phyloP scores from a whole-genome alignment of 2,329 filamentous ascomycete genomes.

The Pseudocercospora fijiensis region DNA sequence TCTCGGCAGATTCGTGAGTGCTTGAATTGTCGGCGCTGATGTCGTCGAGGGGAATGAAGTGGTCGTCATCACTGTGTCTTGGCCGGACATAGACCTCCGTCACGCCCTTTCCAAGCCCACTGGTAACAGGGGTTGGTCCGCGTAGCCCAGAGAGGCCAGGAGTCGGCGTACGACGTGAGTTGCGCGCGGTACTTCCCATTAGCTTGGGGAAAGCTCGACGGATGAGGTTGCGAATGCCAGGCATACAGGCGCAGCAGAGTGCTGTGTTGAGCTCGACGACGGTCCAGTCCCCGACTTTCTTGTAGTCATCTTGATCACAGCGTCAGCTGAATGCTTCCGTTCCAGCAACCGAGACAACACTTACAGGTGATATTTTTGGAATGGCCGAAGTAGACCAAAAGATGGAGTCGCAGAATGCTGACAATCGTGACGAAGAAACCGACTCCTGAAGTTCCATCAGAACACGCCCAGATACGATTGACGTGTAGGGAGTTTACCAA shows the following conservation, averaged over 20 bases:
- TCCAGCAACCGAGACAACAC: background rate
- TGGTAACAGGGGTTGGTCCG: constrained; percentile 20
- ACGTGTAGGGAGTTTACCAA: constrained; percentile 7
- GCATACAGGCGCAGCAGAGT: constrained; percentile 26
- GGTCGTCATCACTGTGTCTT: constrained; percentile 20
- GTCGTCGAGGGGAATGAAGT: constrained; percentile 40
- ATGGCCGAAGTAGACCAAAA: constrained; percentile 21
- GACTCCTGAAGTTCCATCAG: constrained; percentile 14
- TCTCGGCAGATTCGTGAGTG: constrained; percentile 21
- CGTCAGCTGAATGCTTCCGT: background rate
- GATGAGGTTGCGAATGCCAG: constrained; percentile 24
- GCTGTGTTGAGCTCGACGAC: constrained; percentile 23
- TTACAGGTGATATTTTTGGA: constrained; percentile 21
- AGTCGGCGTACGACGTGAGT: constrained; percentile 6
- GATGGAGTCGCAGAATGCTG: constrained; percentile 20
- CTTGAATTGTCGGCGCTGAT: constrained; percentile 58
- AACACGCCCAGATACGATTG: background rate
- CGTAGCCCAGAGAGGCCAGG: constrained; percentile 12
- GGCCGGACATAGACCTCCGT: constrained; percentile 17
- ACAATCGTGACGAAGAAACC: constrained; percentile 25
- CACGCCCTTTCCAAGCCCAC: constrained; percentile 15
- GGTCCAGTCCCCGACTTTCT: constrained; percentile 24
- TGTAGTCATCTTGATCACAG: constrained; percentile 21
- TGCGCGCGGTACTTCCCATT: constrained; percentile 15
- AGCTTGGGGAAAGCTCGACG: constrained; percentile 19